Evolutionary conservation across 768 basidiomycete species (phyloP), one percentile per base, ranked within the genome.

Genomic region (Mycena galericulata): DNA sequence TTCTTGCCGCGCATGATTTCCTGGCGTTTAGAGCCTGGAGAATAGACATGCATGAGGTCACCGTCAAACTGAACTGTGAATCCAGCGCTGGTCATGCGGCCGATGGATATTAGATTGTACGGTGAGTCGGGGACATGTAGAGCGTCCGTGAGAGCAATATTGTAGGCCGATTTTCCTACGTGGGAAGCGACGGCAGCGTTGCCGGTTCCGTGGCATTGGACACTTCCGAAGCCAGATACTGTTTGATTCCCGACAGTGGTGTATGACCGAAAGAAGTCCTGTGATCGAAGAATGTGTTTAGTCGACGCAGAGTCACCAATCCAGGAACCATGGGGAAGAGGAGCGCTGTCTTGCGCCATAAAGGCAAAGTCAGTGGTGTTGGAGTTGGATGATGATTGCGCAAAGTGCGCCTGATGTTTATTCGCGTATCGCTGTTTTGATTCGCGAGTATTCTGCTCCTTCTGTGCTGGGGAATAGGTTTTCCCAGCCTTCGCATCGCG

Each of bases 1-100:
- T 51, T 46, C 17, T 43, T 54, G n/a, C 61, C 54, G 34, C 38
- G 51, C 41, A 62, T 55, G 43, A 68, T 57, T 27, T 62, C 53
- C 20, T 36, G 53, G 17, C 32, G 51, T 22, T 46, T 47, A 22
- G 30, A 6, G 22, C 38, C 60, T 49, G 60, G 22, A 24, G 41
- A 32, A 65, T 41, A 61, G 34, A 70, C 69, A 53, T 64, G 65
- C 63, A 73, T 64, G 64, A 55, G 32, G 45, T 59, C 20, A 58
- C 70, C 49, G 41, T 60, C 32, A 67, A 57, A 56, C 26, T 67
- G 38, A 58, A 57, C 32, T 50, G 46, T 43, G 55, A 61, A 49
- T 64, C 62, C 54, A 26, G 61, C 45, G 32, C 51, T 29, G 46
- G 57, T 30, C 62, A 75, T 68, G 45, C 69, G 51, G 30, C 71